Evolutionary conservation across 768 basidiomycete species (phyloP).

Genomic region (Hebeloma cylindrosporum): DNA sequence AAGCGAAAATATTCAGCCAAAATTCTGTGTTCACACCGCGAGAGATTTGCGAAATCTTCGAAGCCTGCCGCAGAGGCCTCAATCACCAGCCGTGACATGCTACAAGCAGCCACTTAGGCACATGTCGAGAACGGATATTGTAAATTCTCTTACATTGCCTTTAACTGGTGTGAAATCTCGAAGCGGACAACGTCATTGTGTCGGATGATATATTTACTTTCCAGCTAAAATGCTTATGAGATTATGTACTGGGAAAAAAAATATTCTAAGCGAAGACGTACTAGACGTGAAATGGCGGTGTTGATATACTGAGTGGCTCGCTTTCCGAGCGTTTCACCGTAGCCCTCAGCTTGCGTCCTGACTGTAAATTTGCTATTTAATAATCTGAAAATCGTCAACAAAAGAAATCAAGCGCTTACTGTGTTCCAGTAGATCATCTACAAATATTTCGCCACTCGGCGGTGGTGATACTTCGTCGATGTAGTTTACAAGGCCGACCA

Average conservation of each 20-base stretch:
- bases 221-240: background rate
- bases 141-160: conserved; percentile 4
- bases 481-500: too few relatives aligned
- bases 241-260: background rate
- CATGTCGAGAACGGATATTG: too few relatives aligned
- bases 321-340: conserved; percentile 4
- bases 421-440: too few relatives aligned
- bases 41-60: too few relatives aligned
- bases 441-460: too few relatives aligned
- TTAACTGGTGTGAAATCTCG: background rate
- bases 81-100: too few relatives aligned
- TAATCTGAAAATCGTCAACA: background rate
- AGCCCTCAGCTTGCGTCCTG: background rate
- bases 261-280: background rate
- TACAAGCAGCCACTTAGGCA: too few relatives aligned
- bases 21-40: too few relatives aligned
- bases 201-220: conserved; percentile 2
- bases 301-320: background rate
- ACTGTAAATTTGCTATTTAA: background rate
- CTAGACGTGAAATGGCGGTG: conserved; percentile 3
- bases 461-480: too few relatives aligned
- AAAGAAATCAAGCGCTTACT: background rate
- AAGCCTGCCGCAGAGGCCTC: too few relatives aligned
- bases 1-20: too few relatives aligned
- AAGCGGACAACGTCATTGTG: conserved; percentile 3